phyloP scores from a whole-genome alignment of 345 rosid genomes.

The Linum lewisii region DNA sequence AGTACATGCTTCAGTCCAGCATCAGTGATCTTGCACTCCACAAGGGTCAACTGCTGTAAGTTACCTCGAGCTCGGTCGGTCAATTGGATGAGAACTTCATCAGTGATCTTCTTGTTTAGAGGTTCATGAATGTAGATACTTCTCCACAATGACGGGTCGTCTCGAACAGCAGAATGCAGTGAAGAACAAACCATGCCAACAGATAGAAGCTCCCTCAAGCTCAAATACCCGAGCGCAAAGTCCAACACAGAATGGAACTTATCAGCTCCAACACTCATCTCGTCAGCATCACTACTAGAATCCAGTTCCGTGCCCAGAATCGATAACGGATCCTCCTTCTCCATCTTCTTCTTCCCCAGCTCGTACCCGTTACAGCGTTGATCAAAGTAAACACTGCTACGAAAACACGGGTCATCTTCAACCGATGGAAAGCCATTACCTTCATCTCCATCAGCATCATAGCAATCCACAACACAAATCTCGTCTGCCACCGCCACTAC shows the following conservation, averaged over 20 bases:
- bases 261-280: not conserved
- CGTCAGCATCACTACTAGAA: too few species aligned
- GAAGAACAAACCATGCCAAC: constrained; percentile 15
- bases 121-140: constrained; percentile 13
- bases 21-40: constrained; percentile 10
- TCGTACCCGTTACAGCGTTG: too few species aligned
- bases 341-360: too few species aligned
- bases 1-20: constrained; percentile 43
- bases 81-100: constrained; percentile 12
- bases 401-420: too few species aligned
- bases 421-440: constrained; percentile 22
- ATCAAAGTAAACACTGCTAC: too few species aligned
- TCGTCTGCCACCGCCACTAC: constrained; percentile 12
- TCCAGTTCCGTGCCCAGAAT: too few species aligned
- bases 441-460: constrained; percentile 28
- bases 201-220: constrained; percentile 64
- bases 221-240: constrained; percentile 54
- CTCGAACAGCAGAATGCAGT: constrained; percentile 11
- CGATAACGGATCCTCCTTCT: too few species aligned
- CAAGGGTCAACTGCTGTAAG: constrained; percentile 14
- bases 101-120: constrained; percentile 8
- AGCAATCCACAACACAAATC: constrained; percentile 14
- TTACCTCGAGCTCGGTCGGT: constrained; percentile 15
- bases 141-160: constrained; percentile 14
- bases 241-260: constrained; percentile 23